Conservation (phyloP, 2,329 filamentous ascomycete species). For the Monosporascus sp. region DNA sequence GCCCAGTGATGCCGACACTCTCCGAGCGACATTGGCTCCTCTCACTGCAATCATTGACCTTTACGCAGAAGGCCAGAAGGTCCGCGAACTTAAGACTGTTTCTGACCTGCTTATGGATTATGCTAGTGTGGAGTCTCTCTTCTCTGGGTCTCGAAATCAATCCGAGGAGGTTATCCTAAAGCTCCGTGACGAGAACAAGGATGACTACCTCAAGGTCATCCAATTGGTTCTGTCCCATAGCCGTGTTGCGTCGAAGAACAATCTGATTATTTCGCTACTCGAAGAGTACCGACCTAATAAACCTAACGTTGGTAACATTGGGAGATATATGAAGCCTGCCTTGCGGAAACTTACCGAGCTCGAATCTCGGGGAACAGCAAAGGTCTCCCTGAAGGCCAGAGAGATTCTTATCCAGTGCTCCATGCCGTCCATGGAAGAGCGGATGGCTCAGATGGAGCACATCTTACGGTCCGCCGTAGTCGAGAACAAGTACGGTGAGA, state of each 20-base stretch:
- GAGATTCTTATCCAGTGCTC: conserved; percentile 97
- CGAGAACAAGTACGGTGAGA: conserved; percentile 96
- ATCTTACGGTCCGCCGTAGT: conserved; percentile 93
- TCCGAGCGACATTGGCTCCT: conserved; percentile 69
- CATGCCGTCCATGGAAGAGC: conserved; percentile 91
- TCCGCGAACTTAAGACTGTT: conserved; percentile 81
- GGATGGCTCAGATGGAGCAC: conserved; percentile 95
- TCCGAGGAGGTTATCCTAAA: conserved; percentile 92
- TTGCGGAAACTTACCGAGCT: conserved; percentile 87
- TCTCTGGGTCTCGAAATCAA: conserved; percentile 76
- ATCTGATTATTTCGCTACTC: conserved; percentile 82
- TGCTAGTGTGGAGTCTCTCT: conserved; percentile 77
- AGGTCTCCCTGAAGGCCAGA: conserved; percentile 94
- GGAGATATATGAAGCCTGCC: conserved; percentile 77
- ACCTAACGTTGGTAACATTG: conserved; percentile 81
- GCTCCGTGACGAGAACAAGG: conserved; percentile 94
- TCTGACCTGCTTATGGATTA: conserved; percentile 75
- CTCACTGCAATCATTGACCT: conserved; percentile 71
- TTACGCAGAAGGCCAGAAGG: conserved; percentile 85
- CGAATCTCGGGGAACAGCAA: conserved; percentile 77
- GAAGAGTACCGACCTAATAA: conserved; percentile 95
- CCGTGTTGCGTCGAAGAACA: conserved; percentile 88
- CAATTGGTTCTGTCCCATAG: conserved; percentile 91
- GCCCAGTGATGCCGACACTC: conserved; percentile 63
- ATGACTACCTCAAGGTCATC: conserved; percentile 79